Conservation (phyloP, 2,329 filamentous ascomycete genomes). For the Colletotrichum costaricense region DNA sequence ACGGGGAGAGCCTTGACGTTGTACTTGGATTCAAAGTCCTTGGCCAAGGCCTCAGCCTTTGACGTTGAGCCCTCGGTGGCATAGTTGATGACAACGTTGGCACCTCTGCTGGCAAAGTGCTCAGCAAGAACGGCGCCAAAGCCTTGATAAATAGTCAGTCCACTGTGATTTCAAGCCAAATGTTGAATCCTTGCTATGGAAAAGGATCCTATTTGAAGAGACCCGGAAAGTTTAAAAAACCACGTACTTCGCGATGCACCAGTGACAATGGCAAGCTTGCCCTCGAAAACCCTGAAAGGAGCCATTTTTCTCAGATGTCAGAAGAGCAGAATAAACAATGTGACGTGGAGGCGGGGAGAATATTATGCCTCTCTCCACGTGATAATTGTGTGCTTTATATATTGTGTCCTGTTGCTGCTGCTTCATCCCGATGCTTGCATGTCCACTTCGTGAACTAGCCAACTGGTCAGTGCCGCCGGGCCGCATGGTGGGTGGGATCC, state of each 20-base stretch:
- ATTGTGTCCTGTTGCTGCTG: neutral
- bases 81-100: constrained; percentile 77
- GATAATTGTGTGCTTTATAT: constrained; percentile 26
- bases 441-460: neutral
- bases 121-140: constrained; percentile 75
- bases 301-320: constrained; percentile 43
- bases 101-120: constrained; percentile 79
- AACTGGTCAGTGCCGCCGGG: constrained; percentile 1
- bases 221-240: neutral
- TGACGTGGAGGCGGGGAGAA: constrained; percentile 9
- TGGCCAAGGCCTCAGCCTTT: constrained; percentile 53
- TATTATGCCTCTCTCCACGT: constrained; percentile 13
- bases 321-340: constrained; percentile 2
- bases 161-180: neutral
- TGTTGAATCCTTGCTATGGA: neutral
- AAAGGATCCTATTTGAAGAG: neutral
- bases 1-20: constrained; percentile 69
- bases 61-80: constrained; percentile 58
- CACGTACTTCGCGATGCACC: constrained; percentile 79
- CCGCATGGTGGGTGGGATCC: constrained; percentile 13
- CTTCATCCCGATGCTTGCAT: neutral
- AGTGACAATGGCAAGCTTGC: constrained; percentile 82
- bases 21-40: constrained; percentile 59
- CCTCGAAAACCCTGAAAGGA: constrained; percentile 62
- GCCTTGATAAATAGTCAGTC: constrained; percentile 57